These are phyloP conservation scores for Nitzschia sp. DNA, from an alignment of 108 stramenopile genomes.

Conservation along the genomic window DNA sequence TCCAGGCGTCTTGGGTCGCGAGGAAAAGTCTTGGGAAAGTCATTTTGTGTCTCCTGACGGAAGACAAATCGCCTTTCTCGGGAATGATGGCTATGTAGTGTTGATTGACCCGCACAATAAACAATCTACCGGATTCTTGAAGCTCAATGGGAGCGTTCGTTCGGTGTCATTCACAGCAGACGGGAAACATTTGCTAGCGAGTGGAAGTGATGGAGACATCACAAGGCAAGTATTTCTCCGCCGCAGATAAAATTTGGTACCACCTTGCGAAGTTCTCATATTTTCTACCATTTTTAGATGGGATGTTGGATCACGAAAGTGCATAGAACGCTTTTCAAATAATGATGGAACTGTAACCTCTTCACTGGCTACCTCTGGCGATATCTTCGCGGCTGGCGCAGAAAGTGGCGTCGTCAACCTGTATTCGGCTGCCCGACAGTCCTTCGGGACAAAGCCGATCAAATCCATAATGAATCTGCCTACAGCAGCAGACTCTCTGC, in stretches of 20 bases:
- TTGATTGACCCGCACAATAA: constrained; percentile 78
- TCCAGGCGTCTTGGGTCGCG: constrained; percentile 66
- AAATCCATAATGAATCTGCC: constrained; percentile 96
- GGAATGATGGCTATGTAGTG: constrained; percentile 93
- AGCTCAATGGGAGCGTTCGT: constrained; percentile 91
- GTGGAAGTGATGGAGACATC: constrained; percentile 94
- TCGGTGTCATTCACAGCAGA: constrained; percentile 84
- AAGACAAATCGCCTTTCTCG: constrained; percentile 82
- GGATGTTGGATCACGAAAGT: constrained; percentile 78
- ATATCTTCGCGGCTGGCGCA: constrained; percentile 84
- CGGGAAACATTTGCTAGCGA: constrained; percentile 77
- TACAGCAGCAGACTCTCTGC: constrained; percentile 74
- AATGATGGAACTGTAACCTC: constrained; percentile 90
- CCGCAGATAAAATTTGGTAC: neutral
- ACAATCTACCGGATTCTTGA: constrained; percentile 87
- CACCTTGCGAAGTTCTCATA: neutral
- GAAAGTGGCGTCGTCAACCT: constrained; percentile 96
- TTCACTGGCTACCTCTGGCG: constrained; percentile 63
- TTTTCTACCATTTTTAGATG: constrained; percentile 46
- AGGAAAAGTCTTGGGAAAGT: constrained; percentile 83
- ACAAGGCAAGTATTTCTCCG: constrained; percentile 57
- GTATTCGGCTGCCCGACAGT: constrained; percentile 42
- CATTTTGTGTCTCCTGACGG: constrained; percentile 87
- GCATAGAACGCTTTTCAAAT: constrained; percentile 87
- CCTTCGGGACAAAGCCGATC: constrained; percentile 41